Conservation (phyloP, 768 basidiomycete genomes). For the Leccinum imitatum region DNA sequence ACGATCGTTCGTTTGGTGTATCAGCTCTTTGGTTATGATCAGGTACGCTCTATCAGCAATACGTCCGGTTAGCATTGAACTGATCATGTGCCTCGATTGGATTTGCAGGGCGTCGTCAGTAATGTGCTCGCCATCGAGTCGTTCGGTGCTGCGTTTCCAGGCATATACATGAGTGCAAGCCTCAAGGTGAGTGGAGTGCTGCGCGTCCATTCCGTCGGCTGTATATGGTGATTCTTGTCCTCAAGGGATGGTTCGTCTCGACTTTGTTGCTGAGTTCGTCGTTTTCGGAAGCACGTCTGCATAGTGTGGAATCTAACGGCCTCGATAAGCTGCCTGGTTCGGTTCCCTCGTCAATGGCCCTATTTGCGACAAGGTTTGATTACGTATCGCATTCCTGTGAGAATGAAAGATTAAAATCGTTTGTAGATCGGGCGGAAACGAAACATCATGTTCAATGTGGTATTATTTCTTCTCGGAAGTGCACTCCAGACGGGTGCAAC, state of each 20-base stretch:
- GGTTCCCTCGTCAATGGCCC: constrained; percentile 33
- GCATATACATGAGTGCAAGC: constrained; percentile 27
- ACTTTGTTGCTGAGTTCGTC: constrained; percentile 28
- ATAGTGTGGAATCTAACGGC: constrained; percentile 7
- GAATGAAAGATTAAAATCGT: background rate
- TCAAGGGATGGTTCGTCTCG: constrained; percentile 34
- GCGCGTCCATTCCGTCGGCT: background rate
- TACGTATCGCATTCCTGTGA: background rate
- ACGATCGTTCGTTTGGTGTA: background rate
- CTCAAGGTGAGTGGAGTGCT: constrained; percentile 22
- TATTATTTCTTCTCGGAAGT: constrained; percentile 31
- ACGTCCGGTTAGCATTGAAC: background rate
- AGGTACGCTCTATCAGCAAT: constrained; percentile 11
- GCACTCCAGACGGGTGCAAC: constrained; percentile 34
- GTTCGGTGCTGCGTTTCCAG: constrained; percentile 34
- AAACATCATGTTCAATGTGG: constrained; percentile 28
- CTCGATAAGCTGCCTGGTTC: constrained; percentile 30
- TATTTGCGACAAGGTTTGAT: constrained; percentile 30
- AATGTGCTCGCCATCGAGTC: constrained; percentile 35
- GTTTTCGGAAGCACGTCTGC: background rate
- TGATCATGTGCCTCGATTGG: background rate
- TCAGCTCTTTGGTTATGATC: constrained; percentile 35
- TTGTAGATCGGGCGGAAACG: constrained; percentile 30
- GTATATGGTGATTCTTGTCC: background rate
- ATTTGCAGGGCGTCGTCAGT: constrained; percentile 30